Evolutionary conservation across 2,329 filamentous ascomycete species (phyloP).

Genomic region (Didymellaceae sp.): DNA sequence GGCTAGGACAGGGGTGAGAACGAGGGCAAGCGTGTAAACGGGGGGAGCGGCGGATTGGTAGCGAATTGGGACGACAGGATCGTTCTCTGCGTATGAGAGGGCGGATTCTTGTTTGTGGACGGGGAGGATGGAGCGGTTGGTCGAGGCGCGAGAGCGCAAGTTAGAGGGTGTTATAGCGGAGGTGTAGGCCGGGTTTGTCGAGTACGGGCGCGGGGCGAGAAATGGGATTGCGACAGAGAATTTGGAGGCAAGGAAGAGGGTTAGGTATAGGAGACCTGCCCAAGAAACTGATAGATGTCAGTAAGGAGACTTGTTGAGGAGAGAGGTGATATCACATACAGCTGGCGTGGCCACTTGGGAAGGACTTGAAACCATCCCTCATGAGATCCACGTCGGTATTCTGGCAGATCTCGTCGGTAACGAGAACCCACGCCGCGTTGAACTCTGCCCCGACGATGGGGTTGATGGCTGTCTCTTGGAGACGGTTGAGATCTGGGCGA

Average conservation of each 20-base stretch:
- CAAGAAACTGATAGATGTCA: constrained; percentile 62
- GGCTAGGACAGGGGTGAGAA: constrained; percentile 72
- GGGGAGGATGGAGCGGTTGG: constrained; percentile 24
- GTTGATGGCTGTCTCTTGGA: constrained; percentile 63
- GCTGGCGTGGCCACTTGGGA: constrained; percentile 78
- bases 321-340: constrained; percentile 51
- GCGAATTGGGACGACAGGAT: constrained; percentile 62
- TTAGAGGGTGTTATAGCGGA: constrained; percentile 51
- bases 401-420: constrained; percentile 77
- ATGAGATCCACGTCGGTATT: constrained; percentile 67
- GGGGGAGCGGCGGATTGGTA: constrained; percentile 83
- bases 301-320: not conserved
- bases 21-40: constrained; percentile 74
- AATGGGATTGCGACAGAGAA: constrained; percentile 77
- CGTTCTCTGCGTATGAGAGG: constrained; percentile 29
- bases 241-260: constrained; percentile 85
- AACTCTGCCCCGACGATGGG: constrained; percentile 59
- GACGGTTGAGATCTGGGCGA: constrained; percentile 71
- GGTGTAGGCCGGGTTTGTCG: constrained; percentile 58
- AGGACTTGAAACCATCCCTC: constrained; percentile 84
- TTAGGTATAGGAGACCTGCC: constrained; percentile 82
- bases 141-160: constrained; percentile 27
- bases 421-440: constrained; percentile 68
- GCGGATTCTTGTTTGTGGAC: constrained; percentile 34
- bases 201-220: constrained; percentile 59